phyloP scores from a whole-genome alignment of 2,329 filamentous ascomycete genomes.

The Trichoderma gracile region DNA sequence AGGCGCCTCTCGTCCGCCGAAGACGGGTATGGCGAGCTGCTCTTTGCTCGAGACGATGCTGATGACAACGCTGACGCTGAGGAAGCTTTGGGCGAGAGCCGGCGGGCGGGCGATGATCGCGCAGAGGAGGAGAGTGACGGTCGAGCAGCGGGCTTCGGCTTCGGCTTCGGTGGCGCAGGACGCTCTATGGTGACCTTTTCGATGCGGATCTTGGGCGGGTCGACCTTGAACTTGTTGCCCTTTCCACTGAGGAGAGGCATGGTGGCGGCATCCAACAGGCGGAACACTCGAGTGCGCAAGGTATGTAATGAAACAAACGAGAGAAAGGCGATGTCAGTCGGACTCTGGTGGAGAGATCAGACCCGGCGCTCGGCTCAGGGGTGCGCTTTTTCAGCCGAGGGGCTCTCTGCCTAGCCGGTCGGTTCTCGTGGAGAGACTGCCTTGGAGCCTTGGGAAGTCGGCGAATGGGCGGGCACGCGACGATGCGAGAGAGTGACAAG shows the following conservation, averaged over 20 bases:
- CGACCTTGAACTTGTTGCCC: slow-evolving; percentile 53
- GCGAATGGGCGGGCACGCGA: slow-evolving; percentile 24
- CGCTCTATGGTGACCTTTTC: slow-evolving; percentile 52
- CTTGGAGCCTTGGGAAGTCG: slow-evolving; percentile 14
- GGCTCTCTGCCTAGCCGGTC: slow-evolving; percentile 16
- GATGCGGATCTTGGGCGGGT: slow-evolving; percentile 52
- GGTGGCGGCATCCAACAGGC: slow-evolving; percentile 25
- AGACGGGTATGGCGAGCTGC: slow-evolving; percentile 46
- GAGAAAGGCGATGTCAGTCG: neutral
- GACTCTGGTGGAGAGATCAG: slow-evolving; percentile 16
- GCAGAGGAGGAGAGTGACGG: slow-evolving; percentile 34
- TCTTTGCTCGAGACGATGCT: slow-evolving; percentile 41
- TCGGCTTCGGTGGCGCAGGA: slow-evolving; percentile 41
- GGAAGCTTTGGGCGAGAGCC: slow-evolving; percentile 44
- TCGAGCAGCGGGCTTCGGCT: slow-evolving; percentile 37
- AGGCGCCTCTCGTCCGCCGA: slow-evolving; percentile 42
- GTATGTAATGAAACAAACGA: neutral
- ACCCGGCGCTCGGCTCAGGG: slow-evolving; percentile 19
- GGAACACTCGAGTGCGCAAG: neutral
- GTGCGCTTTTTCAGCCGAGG: slow-evolving; percentile 20
- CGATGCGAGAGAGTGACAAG: slow-evolving; percentile 8
- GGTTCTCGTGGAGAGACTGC: slow-evolving; percentile 11
- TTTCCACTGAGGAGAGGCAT: slow-evolving; percentile 48
- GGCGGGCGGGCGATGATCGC: slow-evolving; percentile 40
- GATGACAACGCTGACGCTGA: slow-evolving; percentile 8